Conservation (phyloP, 2,329 filamentous ascomycete species). For the Lasiodiplodia theobromae region DNA sequence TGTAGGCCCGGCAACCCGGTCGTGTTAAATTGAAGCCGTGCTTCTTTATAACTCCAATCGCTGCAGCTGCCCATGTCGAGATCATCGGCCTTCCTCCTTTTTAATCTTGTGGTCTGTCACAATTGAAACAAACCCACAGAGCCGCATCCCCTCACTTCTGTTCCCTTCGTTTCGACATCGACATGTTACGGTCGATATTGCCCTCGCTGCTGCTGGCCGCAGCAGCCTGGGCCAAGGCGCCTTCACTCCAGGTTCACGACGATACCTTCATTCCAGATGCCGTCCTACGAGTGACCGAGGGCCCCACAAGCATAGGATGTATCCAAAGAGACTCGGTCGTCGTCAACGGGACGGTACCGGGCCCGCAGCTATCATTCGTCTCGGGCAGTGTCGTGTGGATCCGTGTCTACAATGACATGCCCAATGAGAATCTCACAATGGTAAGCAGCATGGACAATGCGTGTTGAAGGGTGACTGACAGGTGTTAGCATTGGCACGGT, state of each 20-base stretch:
- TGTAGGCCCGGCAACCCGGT: not conserved
- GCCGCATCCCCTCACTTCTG: slow-evolving; percentile 3
- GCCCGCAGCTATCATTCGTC: slow-evolving; percentile 56
- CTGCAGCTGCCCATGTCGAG: not conserved
- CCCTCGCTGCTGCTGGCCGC: slow-evolving; percentile 3
- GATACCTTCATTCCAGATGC: slow-evolving; percentile 51
- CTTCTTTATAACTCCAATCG: not conserved
- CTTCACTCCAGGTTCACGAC: slow-evolving; percentile 31
- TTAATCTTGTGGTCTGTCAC: not conserved
- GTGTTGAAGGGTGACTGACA: not conserved
- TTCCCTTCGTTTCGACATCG: not conserved
- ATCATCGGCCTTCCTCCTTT: not conserved
- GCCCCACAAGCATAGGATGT: slow-evolving; percentile 55
- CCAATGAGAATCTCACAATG: slow-evolving; percentile 63
- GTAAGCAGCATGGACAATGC: slow-evolving; percentile 39
- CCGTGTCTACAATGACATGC: slow-evolving; percentile 66
- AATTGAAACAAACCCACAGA: slow-evolving; percentile 5
- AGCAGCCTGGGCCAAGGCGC: slow-evolving; percentile 7
- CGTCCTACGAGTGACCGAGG: slow-evolving; percentile 55
- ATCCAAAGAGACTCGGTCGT: slow-evolving; percentile 56
- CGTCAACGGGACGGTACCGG: slow-evolving; percentile 62
- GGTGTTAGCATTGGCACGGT: slow-evolving; percentile 70
- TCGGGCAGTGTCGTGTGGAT: slow-evolving; percentile 61
- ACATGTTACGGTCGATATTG: slow-evolving; percentile 2
- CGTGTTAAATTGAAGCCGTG: not conserved